These are phyloP conservation scores for Trichophyton equinum DNA, from an alignment of 2,329 filamentous ascomycete genomes.

Conservation along the genomic window DNA sequence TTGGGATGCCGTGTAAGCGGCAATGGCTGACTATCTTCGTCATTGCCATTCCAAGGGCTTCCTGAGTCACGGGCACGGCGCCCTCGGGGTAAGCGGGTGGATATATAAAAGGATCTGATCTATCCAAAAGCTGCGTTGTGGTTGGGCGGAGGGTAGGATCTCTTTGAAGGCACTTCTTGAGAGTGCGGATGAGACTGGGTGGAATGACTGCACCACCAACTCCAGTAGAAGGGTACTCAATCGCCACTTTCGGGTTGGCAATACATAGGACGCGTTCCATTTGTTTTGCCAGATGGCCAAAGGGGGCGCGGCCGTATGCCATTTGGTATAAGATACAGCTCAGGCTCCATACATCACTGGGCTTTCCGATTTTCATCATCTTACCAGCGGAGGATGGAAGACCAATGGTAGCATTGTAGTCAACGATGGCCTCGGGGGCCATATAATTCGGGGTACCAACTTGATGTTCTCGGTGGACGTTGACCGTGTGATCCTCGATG, in stretches of 20 bases:
- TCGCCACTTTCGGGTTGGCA: conserved; percentile 37
- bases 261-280: conserved; percentile 61
- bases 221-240: conserved; percentile 35
- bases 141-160: conserved; percentile 46
- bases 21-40: conserved; percentile 49
- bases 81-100: conserved; percentile 40
- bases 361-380: conserved; percentile 90
- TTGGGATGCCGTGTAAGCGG: conserved; percentile 42
- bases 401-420: conserved; percentile 57
- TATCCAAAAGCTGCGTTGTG: conserved; percentile 43
- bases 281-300: conserved; percentile 79
- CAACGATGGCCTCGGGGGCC: conserved; percentile 87
- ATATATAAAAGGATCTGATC: conserved; percentile 46
- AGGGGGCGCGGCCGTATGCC: conserved; percentile 93
- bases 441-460: conserved; percentile 98
- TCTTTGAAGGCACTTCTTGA: conserved; percentile 47
- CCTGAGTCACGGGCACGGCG: conserved; percentile 41
- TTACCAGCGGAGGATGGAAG: conserved; percentile 43
- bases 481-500: conserved; percentile 93
- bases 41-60: conserved; percentile 48
- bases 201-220: conserved; percentile 42
- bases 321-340: conserved; percentile 97
- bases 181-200: conserved; percentile 41
- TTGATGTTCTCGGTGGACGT: conserved; percentile 90
- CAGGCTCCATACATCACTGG: conserved; percentile 89